These are phyloP conservation scores for Podaxis carcinomalis DNA, from an alignment of 768 basidiomycete species.

Conservation along the genomic window DNA sequence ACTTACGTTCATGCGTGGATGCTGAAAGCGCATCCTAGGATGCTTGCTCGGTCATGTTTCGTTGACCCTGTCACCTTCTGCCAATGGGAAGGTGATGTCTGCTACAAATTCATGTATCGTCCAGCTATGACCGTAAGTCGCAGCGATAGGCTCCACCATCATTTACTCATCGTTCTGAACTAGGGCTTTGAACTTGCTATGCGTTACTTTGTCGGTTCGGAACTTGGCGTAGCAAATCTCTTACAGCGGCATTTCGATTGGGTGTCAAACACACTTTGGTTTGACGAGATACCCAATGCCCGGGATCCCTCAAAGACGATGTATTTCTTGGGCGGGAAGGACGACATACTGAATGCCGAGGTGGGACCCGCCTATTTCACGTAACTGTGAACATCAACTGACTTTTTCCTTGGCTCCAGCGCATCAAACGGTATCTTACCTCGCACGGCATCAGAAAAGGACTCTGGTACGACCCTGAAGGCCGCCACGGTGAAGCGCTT, in stretches of 20 bases:
- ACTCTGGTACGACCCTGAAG: conserved; percentile 58
- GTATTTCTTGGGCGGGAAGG: conserved; percentile 81
- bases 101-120: conserved; percentile 86
- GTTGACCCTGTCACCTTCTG: conserved; percentile 91
- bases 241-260: conserved; percentile 83
- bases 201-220: conserved; percentile 84
- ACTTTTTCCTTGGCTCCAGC: conserved; percentile 31
- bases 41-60: conserved; percentile 77
- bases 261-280: conserved; percentile 86
- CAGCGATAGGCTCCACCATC: background rate
- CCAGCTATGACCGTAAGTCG: conserved; percentile 55
- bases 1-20: conserved; percentile 89
- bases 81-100: conserved; percentile 94
- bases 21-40: conserved; percentile 68
- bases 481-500: conserved; percentile 61
- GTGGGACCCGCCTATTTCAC: conserved; percentile 31
- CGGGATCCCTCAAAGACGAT: conserved; percentile 59
- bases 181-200: conserved; percentile 78
- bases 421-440: conserved; percentile 68
- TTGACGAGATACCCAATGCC: conserved; percentile 83
- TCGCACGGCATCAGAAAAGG: conserved; percentile 72
- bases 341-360: conserved; percentile 71
- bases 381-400: background rate
- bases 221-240: conserved; percentile 84
- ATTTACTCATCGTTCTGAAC: conserved; percentile 22